Evolutionary conservation across 1,284 basidiomycete species (phyloP).

Genomic region (Sanghuangporus baumii): DNA sequence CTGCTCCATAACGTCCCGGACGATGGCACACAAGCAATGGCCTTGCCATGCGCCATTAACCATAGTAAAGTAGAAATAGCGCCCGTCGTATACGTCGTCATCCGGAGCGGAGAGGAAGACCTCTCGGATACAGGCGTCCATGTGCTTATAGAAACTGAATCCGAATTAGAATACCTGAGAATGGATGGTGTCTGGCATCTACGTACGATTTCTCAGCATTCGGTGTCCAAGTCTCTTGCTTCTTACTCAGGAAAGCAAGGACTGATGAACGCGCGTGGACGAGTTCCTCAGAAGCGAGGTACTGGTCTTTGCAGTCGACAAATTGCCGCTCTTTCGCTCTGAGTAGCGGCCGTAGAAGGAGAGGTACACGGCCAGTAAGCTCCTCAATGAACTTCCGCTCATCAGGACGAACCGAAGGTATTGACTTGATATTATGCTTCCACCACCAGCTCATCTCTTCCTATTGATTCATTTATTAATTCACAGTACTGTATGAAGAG

Average conservation of each 20-base stretch:
- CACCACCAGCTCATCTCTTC: slow-evolving; percentile 17
- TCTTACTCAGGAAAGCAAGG: slow-evolving; percentile 6
- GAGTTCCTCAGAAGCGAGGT: slow-evolving; percentile 10
- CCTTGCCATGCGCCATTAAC: slow-evolving; percentile 14
- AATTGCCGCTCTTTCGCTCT: slow-evolving; percentile 12
- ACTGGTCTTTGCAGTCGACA: slow-evolving; percentile 9
- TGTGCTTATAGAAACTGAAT: slow-evolving; percentile 11
- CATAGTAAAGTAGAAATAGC: slow-evolving; percentile 13
- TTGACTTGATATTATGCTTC: slow-evolving; percentile 9
- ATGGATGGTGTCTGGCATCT: no score
- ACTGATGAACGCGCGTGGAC: slow-evolving; percentile 7
- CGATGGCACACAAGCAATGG: slow-evolving; percentile 7
- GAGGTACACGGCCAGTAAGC: slow-evolving; percentile 11
- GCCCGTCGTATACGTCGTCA: slow-evolving; percentile 9
- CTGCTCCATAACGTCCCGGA: slow-evolving; percentile 13
- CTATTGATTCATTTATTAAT: neutral
- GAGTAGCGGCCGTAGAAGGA: slow-evolving; percentile 12
- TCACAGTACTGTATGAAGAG: no score
- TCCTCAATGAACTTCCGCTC: slow-evolving; percentile 14
- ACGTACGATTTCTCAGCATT: slow-evolving; percentile 7
- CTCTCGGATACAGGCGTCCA: slow-evolving; percentile 14
- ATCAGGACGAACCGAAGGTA: slow-evolving; percentile 11
- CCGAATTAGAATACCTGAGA: neutral
- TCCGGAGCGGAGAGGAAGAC: slow-evolving; percentile 13
- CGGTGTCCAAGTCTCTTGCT: slow-evolving; percentile 7